Conservation (phyloP, 495 filamentous ascomycete species). For the Parmelia sp. region DNA sequence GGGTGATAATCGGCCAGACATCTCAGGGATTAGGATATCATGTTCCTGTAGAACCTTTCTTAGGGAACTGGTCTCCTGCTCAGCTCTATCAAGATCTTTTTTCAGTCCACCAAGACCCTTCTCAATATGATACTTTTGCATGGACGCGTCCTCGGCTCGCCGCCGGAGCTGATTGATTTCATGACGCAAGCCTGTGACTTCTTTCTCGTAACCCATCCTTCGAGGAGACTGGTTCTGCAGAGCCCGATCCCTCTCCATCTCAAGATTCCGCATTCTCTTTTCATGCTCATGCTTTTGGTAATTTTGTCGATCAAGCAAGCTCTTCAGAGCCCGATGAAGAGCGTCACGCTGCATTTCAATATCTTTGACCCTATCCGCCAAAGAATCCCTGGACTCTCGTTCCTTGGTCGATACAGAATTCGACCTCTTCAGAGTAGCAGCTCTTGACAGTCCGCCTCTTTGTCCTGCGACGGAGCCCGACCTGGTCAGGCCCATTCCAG, state of each 20-base stretch:
- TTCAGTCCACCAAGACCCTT: conserved; percentile 87
- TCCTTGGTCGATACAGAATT: conserved; percentile 59
- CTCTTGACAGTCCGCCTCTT: conserved; percentile 29
- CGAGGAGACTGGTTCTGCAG: conserved; percentile 59
- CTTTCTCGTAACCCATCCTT: conserved; percentile 71
- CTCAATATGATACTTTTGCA: conserved; percentile 93
- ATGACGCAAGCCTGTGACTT: conserved; percentile 68
- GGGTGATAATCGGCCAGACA: conserved; percentile 32
- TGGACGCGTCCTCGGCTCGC: conserved; percentile 90
- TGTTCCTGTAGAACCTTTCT: conserved; percentile 77
- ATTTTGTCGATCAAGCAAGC: conserved; percentile 79
- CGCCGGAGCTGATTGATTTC: conserved; percentile 81
- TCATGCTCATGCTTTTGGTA: conserved; percentile 72
- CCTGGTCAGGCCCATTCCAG: conserved; percentile 47
- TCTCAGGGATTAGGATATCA: conserved; percentile 64
- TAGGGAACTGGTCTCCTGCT: conserved; percentile 81
- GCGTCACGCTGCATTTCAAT: conserved; percentile 91
- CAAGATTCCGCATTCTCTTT: conserved; percentile 67
- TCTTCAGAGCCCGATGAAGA: conserved; percentile 76
- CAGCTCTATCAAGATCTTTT: conserved; percentile 94
- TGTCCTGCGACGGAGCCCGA: conserved; percentile 53
- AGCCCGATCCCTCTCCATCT: conserved; percentile 71
- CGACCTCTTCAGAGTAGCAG: conserved; percentile 40
- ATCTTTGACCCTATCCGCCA: conserved; percentile 81
- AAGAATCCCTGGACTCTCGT: conserved; percentile 58